Percentiles rank a stretch among this genome's conserved stretches.
Conservation (phyloP, 2,329 filamentous ascomycete genomes). For the Xylariaceae sp. region DNA sequence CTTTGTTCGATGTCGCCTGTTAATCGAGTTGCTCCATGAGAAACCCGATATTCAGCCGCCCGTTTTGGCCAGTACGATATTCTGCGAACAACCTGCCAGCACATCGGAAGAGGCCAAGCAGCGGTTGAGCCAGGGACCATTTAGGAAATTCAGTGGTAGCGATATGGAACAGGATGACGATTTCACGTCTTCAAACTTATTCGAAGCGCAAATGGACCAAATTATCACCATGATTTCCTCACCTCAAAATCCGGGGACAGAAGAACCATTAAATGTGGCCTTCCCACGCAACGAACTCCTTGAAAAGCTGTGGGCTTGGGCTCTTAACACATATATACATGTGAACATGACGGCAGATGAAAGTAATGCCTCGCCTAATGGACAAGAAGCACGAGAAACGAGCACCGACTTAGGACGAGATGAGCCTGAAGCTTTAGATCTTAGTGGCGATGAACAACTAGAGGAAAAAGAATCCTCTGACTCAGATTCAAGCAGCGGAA, state of each 20-base stretch:
- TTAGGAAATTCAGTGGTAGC: constrained; percentile 18
- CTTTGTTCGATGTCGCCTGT: constrained; percentile 21
- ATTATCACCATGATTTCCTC: constrained; percentile 13
- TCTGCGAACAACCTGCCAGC: constrained; percentile 19
- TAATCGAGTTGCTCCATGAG: constrained; percentile 19
- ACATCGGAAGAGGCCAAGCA: constrained; percentile 9
- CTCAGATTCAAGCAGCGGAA: constrained; percentile 20
- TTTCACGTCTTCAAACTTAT: background rate
- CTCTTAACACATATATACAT: constrained; percentile 15
- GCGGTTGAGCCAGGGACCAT: constrained; percentile 18
- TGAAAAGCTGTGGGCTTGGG: constrained; percentile 22
- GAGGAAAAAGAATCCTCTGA: constrained; percentile 1
- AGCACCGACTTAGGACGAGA: background rate
- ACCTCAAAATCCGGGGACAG: constrained; percentile 1
- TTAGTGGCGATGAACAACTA: constrained; percentile 10
- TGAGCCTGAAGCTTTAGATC: constrained; percentile 15
- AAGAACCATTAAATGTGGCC: constrained; percentile 9
- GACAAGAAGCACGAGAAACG: background rate
- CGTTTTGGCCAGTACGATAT: constrained; percentile 22
- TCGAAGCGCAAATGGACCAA: constrained; percentile 12
- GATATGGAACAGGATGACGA: constrained; percentile 7
- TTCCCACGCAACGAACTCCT: constrained; percentile 18
- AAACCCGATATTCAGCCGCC: constrained; percentile 11
- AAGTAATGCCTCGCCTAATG: background rate
- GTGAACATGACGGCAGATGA: constrained; percentile 3